These are phyloP conservation scores for Nepenthes alata DNA, from an alignment of 179 eudicot genomes.

Conservation along the genomic window DNA sequence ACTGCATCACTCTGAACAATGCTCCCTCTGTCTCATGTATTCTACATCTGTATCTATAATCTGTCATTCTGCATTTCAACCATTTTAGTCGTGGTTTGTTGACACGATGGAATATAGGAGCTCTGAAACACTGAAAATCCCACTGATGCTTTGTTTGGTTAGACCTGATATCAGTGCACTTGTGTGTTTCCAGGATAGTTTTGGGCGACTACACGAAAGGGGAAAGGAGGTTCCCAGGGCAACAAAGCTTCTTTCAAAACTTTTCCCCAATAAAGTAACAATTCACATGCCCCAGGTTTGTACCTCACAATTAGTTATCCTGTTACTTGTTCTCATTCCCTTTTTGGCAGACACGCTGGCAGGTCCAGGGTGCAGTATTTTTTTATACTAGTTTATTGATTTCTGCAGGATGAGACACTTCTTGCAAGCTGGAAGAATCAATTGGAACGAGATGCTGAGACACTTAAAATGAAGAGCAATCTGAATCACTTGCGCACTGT, in stretches of 20 bases:
- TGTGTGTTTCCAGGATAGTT: constrained; percentile 61
- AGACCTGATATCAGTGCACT: constrained; percentile 10
- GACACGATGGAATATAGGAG: no score
- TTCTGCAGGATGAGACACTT: constrained; percentile 70
- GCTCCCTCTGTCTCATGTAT: no score
- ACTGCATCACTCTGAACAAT: no score
- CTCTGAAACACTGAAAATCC: no score
- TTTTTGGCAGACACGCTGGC: neutral
- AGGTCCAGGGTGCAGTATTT: neutral
- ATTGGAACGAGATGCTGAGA: constrained; percentile 78
- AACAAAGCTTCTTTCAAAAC: constrained; percentile 57
- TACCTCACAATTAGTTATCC: neutral
- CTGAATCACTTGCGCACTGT: constrained; percentile 68
- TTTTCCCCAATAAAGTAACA: constrained; percentile 88
- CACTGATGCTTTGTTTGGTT: neutral
- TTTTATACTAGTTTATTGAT: constrained; percentile 6
- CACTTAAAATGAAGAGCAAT: constrained; percentile 84
- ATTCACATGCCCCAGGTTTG: constrained; percentile 92
- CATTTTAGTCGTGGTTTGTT: no score
- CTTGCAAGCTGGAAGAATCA: constrained; percentile 85
- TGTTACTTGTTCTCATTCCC: neutral
- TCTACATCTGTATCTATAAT: no score
- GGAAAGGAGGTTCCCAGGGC: constrained; percentile 74
- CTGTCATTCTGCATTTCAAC: no score
- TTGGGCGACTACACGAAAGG: constrained; percentile 84